Conservation (phyloP, 441 rosid species). For the Arabidopsis lyrata region DNA sequence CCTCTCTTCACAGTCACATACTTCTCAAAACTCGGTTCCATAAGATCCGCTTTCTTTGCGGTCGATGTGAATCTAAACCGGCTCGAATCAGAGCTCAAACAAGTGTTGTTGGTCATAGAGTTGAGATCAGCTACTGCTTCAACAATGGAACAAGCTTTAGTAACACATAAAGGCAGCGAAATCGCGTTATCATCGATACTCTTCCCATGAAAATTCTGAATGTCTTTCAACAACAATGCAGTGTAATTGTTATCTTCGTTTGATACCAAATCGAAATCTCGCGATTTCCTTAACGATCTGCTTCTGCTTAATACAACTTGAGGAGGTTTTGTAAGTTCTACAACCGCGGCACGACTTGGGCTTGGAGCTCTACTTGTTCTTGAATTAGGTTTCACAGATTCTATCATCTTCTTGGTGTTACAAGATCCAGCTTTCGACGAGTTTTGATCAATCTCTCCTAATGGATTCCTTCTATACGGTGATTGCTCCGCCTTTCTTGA, state of each 20-base stretch:
- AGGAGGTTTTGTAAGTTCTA: not conserved
- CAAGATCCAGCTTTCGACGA: conserved; percentile 39
- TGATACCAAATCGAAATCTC: conserved; percentile 62
- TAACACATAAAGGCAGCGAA: conserved; percentile 55
- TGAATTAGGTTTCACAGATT: conserved; percentile 35
- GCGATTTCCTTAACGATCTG: conserved; percentile 70
- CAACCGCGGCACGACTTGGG: not conserved
- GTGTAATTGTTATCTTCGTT: conserved; percentile 58
- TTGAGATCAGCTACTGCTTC: conserved; percentile 93
- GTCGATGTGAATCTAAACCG: conserved; percentile 34
- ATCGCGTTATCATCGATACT: not conserved
- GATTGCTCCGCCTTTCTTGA: conserved; percentile 73
- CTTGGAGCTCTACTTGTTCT: conserved; percentile 29
- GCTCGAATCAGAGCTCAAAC: conserved; percentile 29
- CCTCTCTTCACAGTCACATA: conserved; percentile 45
- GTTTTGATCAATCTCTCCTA: conserved; percentile 70
- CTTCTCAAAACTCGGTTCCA: conserved; percentile 69
- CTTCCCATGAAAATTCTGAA: conserved; percentile 86
- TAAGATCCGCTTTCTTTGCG: conserved; percentile 62
- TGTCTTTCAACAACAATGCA: conserved; percentile 75
- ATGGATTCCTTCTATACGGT: conserved; percentile 72
- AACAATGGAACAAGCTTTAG: conserved; percentile 83
- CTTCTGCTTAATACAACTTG: conserved; percentile 60
- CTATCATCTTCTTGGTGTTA: conserved; percentile 40
- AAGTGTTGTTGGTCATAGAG: conserved; percentile 50